Conservation (phyloP, 2,329 filamentous ascomycete species). For the Talaromyces islandicus region DNA sequence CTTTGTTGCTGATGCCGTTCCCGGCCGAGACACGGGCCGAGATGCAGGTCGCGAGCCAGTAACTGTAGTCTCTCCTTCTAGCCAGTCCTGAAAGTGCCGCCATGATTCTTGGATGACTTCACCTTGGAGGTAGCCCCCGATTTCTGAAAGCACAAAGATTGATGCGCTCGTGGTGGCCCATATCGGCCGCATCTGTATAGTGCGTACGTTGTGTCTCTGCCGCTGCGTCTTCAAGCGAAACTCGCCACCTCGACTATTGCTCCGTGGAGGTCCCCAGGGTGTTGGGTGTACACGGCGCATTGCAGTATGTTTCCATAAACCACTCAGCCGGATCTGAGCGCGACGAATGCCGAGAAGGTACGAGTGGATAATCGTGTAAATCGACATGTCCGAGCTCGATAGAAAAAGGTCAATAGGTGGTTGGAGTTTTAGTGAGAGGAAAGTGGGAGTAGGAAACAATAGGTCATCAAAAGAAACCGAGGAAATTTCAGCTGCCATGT, state of each 20-base stretch:
- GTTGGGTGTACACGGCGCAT: slow-evolving; percentile 72
- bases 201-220: slow-evolving; percentile 57
- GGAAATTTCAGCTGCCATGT: slow-evolving; percentile 32
- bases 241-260: slow-evolving; percentile 55
- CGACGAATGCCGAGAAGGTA: slow-evolving; percentile 82
- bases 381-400: slow-evolving; percentile 64
- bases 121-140: slow-evolving; percentile 81
- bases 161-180: slow-evolving; percentile 89
- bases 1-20: slow-evolving; percentile 14
- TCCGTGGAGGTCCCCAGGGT: slow-evolving; percentile 59
- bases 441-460: slow-evolving; percentile 70
- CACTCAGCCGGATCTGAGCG: slow-evolving; percentile 75
- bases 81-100: slow-evolving; percentile 72
- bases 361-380: slow-evolving; percentile 78
- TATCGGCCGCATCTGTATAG: slow-evolving; percentile 66
- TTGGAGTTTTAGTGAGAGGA: slow-evolving; percentile 64
- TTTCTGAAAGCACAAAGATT: slow-evolving; percentile 83
- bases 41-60: slow-evolving; percentile 23
- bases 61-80: slow-evolving; percentile 44
- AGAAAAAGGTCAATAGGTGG: slow-evolving; percentile 87
- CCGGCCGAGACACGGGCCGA: slow-evolving; percentile 28
- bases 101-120: slow-evolving; percentile 80
- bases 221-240: slow-evolving; percentile 58
- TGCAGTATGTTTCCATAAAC: slow-evolving; percentile 78
- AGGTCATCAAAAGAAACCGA: slow-evolving; percentile 64